Evolutionary conservation across 2,329 filamentous ascomycete genomes (phyloP).

Genomic region (Drechslerella stenobrocha): DNA sequence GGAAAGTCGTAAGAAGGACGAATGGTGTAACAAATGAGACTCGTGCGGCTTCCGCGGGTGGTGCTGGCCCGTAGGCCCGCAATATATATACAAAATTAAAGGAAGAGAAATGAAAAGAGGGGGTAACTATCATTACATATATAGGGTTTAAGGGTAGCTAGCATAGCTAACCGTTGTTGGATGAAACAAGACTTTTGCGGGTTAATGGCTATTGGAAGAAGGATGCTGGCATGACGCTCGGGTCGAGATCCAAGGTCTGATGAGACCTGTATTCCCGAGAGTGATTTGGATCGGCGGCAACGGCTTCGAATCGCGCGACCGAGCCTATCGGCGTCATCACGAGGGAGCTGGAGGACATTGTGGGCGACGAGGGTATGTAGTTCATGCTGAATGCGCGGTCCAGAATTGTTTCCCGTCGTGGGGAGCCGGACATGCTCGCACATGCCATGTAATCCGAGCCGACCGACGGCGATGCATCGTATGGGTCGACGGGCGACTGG

Average conservation of each 20-base stretch:
- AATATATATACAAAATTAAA: constrained; percentile 18
- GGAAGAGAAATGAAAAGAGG: constrained; percentile 1
- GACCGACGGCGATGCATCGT: constrained; percentile 28
- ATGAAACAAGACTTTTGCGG: not conserved
- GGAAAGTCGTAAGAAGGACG: constrained; percentile 24
- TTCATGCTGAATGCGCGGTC: constrained; percentile 48
- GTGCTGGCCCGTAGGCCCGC: not conserved
- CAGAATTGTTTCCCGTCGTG: constrained; percentile 42
- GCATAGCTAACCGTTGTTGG: not conserved
- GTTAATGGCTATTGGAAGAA: constrained; percentile 40
- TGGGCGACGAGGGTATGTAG: constrained; percentile 45
- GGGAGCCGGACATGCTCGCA: constrained; percentile 37
- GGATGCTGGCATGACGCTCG: constrained; percentile 45
- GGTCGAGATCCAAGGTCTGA: constrained; percentile 20
- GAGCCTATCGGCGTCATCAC: constrained; percentile 23
- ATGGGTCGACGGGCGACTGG: constrained; percentile 35
- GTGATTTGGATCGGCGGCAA: constrained; percentile 17
- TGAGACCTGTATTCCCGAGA: constrained; percentile 26
- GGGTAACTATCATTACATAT: not conserved
- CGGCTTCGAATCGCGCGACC: constrained; percentile 42
- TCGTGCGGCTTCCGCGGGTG: constrained; percentile 16
- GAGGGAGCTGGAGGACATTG: constrained; percentile 14
- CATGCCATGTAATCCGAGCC: constrained; percentile 38
- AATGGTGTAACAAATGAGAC: constrained; percentile 21
- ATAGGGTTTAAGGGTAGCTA: not conserved